phyloP scores from a whole-genome alignment of 768 basidiomycete species.

The Gymnopilus junonius region DNA sequence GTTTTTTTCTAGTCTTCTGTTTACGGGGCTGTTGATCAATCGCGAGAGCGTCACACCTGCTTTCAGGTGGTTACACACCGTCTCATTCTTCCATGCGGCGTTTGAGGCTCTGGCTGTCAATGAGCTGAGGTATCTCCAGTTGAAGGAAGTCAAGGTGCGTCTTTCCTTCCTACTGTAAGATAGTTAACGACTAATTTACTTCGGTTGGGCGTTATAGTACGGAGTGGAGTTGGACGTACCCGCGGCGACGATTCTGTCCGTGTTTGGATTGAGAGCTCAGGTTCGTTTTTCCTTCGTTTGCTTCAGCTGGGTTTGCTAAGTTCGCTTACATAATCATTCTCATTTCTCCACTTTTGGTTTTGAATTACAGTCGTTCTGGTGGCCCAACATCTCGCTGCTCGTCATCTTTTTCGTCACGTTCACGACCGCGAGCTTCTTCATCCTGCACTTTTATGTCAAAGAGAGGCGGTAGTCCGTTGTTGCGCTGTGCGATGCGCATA shows the following conservation, averaged over 20 bases:
- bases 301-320: not conserved
- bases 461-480: slow-evolving; percentile 71
- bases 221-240: slow-evolving; percentile 97
- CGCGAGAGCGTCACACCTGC: slow-evolving; percentile 76
- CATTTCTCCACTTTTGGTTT: not conserved
- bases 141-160: slow-evolving; percentile 87
- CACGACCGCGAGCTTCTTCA: slow-evolving; percentile 76
- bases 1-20: slow-evolving; percentile 70
- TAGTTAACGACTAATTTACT: not conserved
- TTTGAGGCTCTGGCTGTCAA: slow-evolving; percentile 99
- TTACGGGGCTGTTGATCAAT: slow-evolving; percentile 95
- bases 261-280: slow-evolving; percentile 91
- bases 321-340: not conserved
- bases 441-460: slow-evolving; percentile 87
- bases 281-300: slow-evolving; percentile 39
- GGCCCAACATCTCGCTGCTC: slow-evolving; percentile 90
- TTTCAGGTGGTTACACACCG: slow-evolving; percentile 85
- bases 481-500: too few relatives aligned
- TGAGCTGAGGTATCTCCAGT: slow-evolving; percentile 90
- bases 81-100: slow-evolving; percentile 98
- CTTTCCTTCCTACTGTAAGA: not conserved
- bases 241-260: slow-evolving; percentile 92
- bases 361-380: slow-evolving; percentile 92
- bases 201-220: slow-evolving; percentile 57
- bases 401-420: slow-evolving; percentile 86